Evolutionary conservation across 306 rosid genomes (phyloP).

Genomic region (Erythrophleum fordii): DNA sequence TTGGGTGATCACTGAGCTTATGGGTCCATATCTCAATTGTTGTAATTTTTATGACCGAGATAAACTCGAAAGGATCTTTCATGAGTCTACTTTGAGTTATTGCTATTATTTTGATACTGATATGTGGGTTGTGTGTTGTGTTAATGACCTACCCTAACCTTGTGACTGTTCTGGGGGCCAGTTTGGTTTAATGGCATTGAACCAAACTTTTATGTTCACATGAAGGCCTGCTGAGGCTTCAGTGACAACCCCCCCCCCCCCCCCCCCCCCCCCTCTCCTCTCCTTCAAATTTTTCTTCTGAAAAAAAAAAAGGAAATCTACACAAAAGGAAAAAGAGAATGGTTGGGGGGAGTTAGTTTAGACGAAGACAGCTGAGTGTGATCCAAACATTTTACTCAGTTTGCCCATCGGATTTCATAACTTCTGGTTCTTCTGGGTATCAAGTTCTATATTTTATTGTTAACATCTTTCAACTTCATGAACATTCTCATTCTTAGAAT

Average conservation of each 20-base stretch:
- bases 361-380: background rate
- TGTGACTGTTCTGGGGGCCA: conserved; percentile 29
- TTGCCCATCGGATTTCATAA: background rate
- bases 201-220: background rate
- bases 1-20: background rate
- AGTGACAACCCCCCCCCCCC: too few species aligned
- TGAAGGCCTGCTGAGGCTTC: background rate
- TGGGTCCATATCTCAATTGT: conserved; percentile 19
- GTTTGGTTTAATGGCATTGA: conserved; percentile 5
- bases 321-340: too few species aligned
- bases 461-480: background rate
- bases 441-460: background rate
- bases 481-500: background rate
- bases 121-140: conserved; percentile 29
- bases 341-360: background rate
- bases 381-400: background rate
- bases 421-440: background rate
- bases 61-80: conserved; percentile 3
- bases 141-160: background rate
- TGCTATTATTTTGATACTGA: conserved; percentile 35
- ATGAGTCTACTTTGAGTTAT: background rate
- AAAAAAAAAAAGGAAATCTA: background rate
- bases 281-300: too few species aligned
- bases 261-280: too few species aligned
- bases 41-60: background rate